Conservation (phyloP, 495 filamentous ascomycete species). For the Durotheca rogersii region DNA sequence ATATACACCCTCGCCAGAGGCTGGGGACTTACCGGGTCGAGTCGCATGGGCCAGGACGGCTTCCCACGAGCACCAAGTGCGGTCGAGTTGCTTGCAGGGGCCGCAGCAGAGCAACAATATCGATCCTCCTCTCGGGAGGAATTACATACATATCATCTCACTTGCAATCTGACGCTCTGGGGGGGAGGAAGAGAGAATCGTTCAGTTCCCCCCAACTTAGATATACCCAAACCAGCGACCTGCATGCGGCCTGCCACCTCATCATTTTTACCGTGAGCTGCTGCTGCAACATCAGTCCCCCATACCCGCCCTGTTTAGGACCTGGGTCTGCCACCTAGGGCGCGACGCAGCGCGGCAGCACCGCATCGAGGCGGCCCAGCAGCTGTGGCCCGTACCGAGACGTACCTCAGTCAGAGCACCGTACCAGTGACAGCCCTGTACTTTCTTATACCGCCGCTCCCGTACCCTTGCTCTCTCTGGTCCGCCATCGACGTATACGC, state of each 20-base stretch:
- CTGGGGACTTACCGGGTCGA: constrained; percentile 10
- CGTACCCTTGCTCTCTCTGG: constrained; percentile 36
- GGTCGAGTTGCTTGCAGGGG: constrained; percentile 20
- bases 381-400: constrained; percentile 33
- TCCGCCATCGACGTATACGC: constrained; percentile 34
- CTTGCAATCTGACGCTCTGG: constrained; percentile 34
- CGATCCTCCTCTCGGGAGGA: constrained; percentile 19
- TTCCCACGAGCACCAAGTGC: neutral
- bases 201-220: constrained; percentile 36
- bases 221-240: constrained; percentile 40
- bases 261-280: constrained; percentile 39
- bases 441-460: constrained; percentile 33
- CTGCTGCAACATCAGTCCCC: constrained; percentile 42
- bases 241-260: constrained; percentile 41
- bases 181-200: too few relatives aligned
- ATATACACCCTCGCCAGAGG: constrained; percentile 2
- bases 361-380: constrained; percentile 20
- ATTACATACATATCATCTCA: constrained; percentile 21
- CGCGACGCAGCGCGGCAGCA: constrained; percentile 27
- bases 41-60: constrained; percentile 8
- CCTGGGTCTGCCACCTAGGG: constrained; percentile 35
- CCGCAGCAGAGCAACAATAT: constrained; percentile 29
- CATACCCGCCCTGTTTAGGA: constrained; percentile 34
- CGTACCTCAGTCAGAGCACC: constrained; percentile 36
- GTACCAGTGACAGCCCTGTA: constrained; percentile 38